phyloP scores from a whole-genome alignment of 1,284 basidiomycete genomes.

The Abortiporus biennis region DNA sequence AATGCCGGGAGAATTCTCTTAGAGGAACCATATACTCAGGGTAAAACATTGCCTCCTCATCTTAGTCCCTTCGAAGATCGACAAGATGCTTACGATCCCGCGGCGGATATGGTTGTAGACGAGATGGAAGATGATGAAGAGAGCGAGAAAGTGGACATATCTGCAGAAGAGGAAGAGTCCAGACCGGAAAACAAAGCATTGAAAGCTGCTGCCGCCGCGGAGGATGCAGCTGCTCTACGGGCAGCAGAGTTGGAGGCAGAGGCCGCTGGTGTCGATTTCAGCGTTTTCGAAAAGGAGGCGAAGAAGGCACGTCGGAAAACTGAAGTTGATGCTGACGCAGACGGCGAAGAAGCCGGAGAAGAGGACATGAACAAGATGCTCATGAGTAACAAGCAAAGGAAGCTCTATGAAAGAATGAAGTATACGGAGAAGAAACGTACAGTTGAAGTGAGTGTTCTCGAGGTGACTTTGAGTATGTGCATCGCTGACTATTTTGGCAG shows the following conservation, averaged over 20 bases:
- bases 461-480: background rate
- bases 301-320: constrained; percentile 45
- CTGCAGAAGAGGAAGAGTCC: constrained; percentile 28
- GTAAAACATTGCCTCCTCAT: constrained; percentile 88
- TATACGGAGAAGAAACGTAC: constrained; percentile 78
- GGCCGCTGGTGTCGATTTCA: constrained; percentile 81
- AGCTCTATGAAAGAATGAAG: constrained; percentile 95
- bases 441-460: constrained; percentile 65
- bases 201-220: constrained; percentile 47
- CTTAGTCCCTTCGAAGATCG: constrained; percentile 91
- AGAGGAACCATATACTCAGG: constrained; percentile 85
- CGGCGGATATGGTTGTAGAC: constrained; percentile 29
- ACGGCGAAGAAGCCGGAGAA: too few species aligned
- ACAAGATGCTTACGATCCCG: constrained; percentile 74
- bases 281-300: constrained; percentile 77
- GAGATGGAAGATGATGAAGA: constrained; percentile 30
- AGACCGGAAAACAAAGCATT: constrained; percentile 35
- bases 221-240: constrained; percentile 70
- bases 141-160: constrained; percentile 25
- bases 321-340: constrained; percentile 31
- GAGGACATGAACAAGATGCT: constrained; percentile 97
- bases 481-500: constrained; percentile 25
- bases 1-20: constrained; percentile 84
- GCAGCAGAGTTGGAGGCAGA: constrained; percentile 94
- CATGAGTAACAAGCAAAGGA: constrained; percentile 96